Evolutionary conservation across 2,329 filamentous ascomycete species (phyloP).

Genomic region (Fonsecaea multimorphosa): DNA sequence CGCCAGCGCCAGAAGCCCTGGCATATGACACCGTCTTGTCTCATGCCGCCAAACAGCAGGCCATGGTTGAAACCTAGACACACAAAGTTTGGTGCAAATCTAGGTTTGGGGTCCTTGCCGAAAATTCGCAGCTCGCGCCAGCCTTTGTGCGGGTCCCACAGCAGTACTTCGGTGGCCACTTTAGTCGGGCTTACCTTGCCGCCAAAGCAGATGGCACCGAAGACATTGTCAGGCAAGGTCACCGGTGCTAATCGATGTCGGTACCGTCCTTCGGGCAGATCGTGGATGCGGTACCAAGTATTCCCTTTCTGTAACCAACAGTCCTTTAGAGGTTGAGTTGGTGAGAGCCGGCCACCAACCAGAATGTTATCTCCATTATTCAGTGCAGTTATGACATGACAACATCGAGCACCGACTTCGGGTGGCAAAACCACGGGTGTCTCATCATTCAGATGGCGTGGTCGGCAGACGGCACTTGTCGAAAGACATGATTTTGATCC

Average conservation of each 20-base stretch:
- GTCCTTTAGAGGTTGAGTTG: conserved; percentile 70
- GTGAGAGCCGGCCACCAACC: conserved; percentile 77
- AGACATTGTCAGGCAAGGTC: conserved; percentile 43
- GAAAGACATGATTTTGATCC: conserved; percentile 56
- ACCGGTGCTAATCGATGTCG: conserved; percentile 70
- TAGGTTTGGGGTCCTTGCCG: conserved; percentile 51
- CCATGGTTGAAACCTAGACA: conserved; percentile 58
- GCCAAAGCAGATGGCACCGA: conserved; percentile 65
- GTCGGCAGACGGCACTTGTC: conserved; percentile 49
- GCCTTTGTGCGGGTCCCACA: conserved; percentile 60
- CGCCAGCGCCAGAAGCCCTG: conserved; percentile 71
- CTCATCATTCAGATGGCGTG: conserved; percentile 27
- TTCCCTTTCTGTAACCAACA: conserved; percentile 74
- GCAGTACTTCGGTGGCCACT: conserved; percentile 58
- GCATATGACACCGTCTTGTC: conserved; percentile 66
- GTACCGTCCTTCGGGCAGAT: conserved; percentile 72
- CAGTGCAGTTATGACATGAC: conserved; percentile 75
- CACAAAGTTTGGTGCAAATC: conserved; percentile 63
- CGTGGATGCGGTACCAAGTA: conserved; percentile 68
- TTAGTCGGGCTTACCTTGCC: conserved; percentile 61
- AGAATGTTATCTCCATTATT: conserved; percentile 66
- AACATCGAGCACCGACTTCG: conserved; percentile 62
- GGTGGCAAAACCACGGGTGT: conserved; percentile 53
- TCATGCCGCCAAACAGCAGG: conserved; percentile 74
- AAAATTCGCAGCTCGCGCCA: conserved; percentile 56